Conservation (phyloP, 2,329 filamentous ascomycete species). For the Cladosporium austrohemisphaericum region DNA sequence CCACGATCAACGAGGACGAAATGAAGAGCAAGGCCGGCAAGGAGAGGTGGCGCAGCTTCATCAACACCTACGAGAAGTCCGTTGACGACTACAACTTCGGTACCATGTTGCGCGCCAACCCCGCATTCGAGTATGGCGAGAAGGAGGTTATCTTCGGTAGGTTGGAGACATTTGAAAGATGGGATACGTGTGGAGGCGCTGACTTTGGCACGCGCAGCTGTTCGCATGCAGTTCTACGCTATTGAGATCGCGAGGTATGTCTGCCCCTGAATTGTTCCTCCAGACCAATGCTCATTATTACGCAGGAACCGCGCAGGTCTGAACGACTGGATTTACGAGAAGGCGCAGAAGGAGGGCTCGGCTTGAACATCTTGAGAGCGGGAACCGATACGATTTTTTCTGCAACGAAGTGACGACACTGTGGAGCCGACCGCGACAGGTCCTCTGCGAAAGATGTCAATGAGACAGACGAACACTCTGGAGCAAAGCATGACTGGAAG, state of each 20-base stretch:
- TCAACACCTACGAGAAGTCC: slow-evolving; percentile 89
- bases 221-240: slow-evolving; percentile 80
- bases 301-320: slow-evolving; percentile 74
- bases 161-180: slow-evolving; percentile 26
- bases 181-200: background rate
- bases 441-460: slow-evolving; percentile 1
- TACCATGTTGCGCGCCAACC: slow-evolving; percentile 77
- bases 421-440: background rate
- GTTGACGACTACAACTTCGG: slow-evolving; percentile 98
- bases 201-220: slow-evolving; percentile 40
- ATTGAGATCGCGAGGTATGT: slow-evolving; percentile 67
- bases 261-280: background rate
- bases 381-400: background rate
- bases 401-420: slow-evolving; percentile 17
- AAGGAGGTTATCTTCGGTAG: slow-evolving; percentile 87
- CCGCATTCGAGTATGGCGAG: slow-evolving; percentile 80
- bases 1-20: slow-evolving; percentile 78
- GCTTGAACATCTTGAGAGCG: background rate
- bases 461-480: too few species aligned
- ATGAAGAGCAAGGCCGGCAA: slow-evolving; percentile 99
- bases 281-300: slow-evolving; percentile 14
- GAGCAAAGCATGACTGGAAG: too few species aligned
- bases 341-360: slow-evolving; percentile 51
- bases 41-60: slow-evolving; percentile 90
- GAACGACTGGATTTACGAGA: slow-evolving; percentile 96